These are phyloP conservation scores for Neospora caninum DNA, from an alignment of 169 alveolate species.

Conservation along the genomic window DNA sequence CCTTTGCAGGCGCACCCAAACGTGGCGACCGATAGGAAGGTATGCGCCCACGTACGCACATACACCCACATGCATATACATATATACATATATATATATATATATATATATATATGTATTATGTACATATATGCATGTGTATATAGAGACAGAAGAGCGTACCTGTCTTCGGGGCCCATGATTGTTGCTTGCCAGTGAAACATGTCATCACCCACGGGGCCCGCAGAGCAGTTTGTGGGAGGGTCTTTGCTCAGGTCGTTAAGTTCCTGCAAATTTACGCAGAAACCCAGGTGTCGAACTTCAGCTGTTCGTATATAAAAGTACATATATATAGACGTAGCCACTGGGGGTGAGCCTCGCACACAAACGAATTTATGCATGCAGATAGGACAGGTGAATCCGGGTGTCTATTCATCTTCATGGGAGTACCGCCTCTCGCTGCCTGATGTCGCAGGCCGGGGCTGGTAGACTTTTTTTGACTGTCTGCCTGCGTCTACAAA, in stretches of 20 bases:
- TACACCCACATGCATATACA: not conserved
- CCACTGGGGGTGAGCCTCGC: too few species aligned
- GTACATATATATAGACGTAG: too few species aligned
- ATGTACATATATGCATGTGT: constrained; percentile 2
- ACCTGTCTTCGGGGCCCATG: constrained; percentile 98
- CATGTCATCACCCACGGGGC: constrained; percentile 97
- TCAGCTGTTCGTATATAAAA: too few species aligned
- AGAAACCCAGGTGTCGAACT: not conserved
- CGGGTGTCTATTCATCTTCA: too few species aligned
- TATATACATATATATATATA: not conserved
- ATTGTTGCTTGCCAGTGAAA: constrained; percentile 99
- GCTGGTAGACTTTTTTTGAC: too few species aligned
- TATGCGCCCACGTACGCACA: not conserved
- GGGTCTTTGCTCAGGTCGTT: constrained; percentile 98
- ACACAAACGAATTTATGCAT: too few species aligned
- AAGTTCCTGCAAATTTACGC: constrained; percentile 87
- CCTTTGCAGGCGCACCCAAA: not conserved
- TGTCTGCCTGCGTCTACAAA: too few species aligned
- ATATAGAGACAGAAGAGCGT: not conserved
- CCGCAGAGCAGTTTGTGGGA: constrained; percentile 99
- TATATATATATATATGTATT: constrained; percentile 21
- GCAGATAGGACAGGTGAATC: too few species aligned
- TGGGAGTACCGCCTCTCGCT: too few species aligned
- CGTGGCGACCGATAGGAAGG: not conserved
- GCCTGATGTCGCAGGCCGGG: too few species aligned